Percentiles rank a stretch among this genome's conserved stretches.
These are phyloP conservation scores for Gossypium davidsonii DNA, from an alignment of 441 rosid genomes.

Conservation along the genomic window DNA sequence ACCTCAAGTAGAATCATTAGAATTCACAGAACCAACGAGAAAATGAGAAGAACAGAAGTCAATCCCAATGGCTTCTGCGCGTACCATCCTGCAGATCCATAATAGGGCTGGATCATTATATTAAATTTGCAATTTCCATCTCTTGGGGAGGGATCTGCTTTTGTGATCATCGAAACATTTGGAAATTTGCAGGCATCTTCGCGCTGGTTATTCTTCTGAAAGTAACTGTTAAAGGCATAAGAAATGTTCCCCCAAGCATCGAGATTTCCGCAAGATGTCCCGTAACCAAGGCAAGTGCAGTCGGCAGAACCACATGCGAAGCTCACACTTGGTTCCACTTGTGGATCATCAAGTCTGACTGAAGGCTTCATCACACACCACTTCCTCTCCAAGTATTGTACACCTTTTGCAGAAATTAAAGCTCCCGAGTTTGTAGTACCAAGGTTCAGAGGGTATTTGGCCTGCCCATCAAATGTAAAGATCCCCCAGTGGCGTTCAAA, in stretches of 20 bases:
- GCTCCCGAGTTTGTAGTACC: slow-evolving; percentile 69
- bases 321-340: slow-evolving; percentile 61
- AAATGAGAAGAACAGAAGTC: slow-evolving; percentile 25
- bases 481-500: slow-evolving; percentile 96
- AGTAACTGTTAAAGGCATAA: slow-evolving; percentile 83
- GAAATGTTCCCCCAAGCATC: slow-evolving; percentile 59
- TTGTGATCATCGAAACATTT: slow-evolving; percentile 52
- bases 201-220: slow-evolving; percentile 63
- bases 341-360: slow-evolving; percentile 60
- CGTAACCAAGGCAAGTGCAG: slow-evolving; percentile 81
- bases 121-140: slow-evolving; percentile 49
- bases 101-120: slow-evolving; percentile 66
- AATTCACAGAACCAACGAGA: slow-evolving; percentile 28
- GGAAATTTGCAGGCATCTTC: slow-evolving; percentile 74
- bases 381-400: slow-evolving; percentile 41
- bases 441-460: slow-evolving; percentile 72
- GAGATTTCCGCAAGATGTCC: slow-evolving; percentile 63
- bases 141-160: slow-evolving; percentile 65
- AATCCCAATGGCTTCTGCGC: slow-evolving; percentile 14
- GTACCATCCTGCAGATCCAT: slow-evolving; percentile 33
- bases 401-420: slow-evolving; percentile 47
- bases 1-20: slow-evolving; percentile 5
- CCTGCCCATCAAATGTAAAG: slow-evolving; percentile 62
- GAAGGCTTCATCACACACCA: slow-evolving; percentile 80
- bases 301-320: slow-evolving; percentile 72